Percentiles rank a stretch among this genome's conserved stretches.
Conservation (phyloP, 176 grass and related monocot species). For the Hyparrhenia diplandra region DNA sequence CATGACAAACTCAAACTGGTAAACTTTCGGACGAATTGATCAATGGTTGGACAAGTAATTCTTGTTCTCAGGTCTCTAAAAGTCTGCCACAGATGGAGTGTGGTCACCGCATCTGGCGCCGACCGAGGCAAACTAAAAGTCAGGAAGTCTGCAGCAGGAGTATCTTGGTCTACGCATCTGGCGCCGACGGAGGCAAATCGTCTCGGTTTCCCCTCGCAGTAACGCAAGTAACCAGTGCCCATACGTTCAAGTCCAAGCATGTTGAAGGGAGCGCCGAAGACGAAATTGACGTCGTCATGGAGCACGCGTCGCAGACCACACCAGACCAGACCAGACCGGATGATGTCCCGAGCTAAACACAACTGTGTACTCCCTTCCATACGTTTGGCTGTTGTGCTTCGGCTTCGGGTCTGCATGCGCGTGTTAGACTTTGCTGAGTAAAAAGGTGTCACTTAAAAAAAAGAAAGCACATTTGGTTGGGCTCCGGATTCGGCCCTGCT, state of each 20-base stretch:
- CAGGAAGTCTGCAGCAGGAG: neutral
- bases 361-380: too few species aligned
- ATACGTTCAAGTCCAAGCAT: neutral
- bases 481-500: too few species aligned
- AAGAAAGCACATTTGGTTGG: too few species aligned
- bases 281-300: neutral
- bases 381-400: too few species aligned
- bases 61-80: neutral
- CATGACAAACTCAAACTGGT: neutral
- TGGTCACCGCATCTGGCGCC: neutral
- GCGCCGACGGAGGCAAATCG: neutral
- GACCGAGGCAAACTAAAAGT: neutral
- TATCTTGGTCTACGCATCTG: neutral
- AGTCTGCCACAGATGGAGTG: neutral
- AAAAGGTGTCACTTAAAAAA: too few species aligned
- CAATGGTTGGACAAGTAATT: neutral
- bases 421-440: too few species aligned
- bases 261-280: neutral
- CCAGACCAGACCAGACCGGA: neutral
- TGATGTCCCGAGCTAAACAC: neutral
- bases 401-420: too few species aligned
- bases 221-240: neutral
- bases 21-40: neutral
- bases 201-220: neutral
- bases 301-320: neutral